Evolutionary conservation across 2,329 filamentous ascomycete genomes (phyloP).

Genomic region (Colletotrichum coccodes): DNA sequence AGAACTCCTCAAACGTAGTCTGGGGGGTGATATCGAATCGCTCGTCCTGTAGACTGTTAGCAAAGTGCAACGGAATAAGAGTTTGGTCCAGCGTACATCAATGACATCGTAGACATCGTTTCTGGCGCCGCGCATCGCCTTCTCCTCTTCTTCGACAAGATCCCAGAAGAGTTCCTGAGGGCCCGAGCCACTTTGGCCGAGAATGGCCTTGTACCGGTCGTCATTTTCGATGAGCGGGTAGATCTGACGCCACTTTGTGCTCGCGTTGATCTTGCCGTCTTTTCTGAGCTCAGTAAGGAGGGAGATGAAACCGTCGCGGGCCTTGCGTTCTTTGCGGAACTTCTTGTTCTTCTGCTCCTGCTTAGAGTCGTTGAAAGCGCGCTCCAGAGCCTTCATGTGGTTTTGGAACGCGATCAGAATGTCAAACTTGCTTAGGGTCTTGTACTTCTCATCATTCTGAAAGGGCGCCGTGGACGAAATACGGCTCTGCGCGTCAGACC

Average conservation of each 20-base stretch:
- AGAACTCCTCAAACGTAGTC: conserved; percentile 90
- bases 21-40: conserved; percentile 89
- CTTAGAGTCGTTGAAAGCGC: conserved; percentile 88
- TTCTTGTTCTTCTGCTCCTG: conserved; percentile 88
- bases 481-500: conserved; percentile 87
- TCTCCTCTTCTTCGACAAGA: conserved; percentile 91
- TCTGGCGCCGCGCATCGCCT: conserved; percentile 80
- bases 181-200: conserved; percentile 85
- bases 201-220: conserved; percentile 82
- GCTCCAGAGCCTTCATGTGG: conserved; percentile 92
- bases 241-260: conserved; percentile 89
- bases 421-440: conserved; percentile 86
- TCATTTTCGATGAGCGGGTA: conserved; percentile 81
- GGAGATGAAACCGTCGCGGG: conserved; percentile 81
- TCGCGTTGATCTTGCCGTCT: conserved; percentile 86
- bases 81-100: conserved; percentile 70
- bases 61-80: conserved; percentile 2
- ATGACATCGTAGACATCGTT: conserved; percentile 90
- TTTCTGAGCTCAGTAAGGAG: conserved; percentile 80
- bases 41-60: conserved; percentile 75
- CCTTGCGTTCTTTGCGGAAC: conserved; percentile 84
- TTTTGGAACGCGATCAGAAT: conserved; percentile 93
- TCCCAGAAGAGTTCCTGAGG: conserved; percentile 97
- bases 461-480: conserved; percentile 83
- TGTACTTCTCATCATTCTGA: conserved; percentile 85